Evolutionary conservation across 306 rosid genomes (phyloP).

Genomic region (Clitoria ternatea): DNA sequence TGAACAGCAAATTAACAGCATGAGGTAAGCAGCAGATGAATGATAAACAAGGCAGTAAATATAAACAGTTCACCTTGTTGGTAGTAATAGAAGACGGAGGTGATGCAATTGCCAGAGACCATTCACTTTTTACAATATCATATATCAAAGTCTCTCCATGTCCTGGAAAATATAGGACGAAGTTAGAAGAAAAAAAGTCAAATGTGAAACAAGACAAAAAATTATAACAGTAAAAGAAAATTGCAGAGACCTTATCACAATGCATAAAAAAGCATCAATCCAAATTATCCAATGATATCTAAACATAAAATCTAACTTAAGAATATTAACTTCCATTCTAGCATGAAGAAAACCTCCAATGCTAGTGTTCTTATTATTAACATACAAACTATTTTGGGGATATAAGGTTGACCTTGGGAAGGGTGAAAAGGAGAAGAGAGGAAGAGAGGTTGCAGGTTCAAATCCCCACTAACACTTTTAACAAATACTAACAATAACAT

Average conservation of each 20-base stretch:
- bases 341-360: neutral
- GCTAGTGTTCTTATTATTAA: neutral
- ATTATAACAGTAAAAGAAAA: neutral
- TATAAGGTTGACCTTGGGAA: too few relatives aligned
- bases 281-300: neutral
- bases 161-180: conserved; percentile 42
- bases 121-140: conserved; percentile 70
- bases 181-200: neutral
- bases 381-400: neutral
- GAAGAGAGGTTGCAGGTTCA: too few relatives aligned
- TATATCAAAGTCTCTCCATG: conserved; percentile 79
- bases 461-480: too few relatives aligned
- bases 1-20: neutral
- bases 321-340: too few relatives aligned
- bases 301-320: neutral
- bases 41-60: neutral
- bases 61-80: conserved; percentile 38
- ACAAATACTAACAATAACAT: too few relatives aligned
- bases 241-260: neutral
- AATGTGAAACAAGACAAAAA: neutral
- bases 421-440: too few relatives aligned
- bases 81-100: conserved; percentile 77
- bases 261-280: conserved; percentile 1
- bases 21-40: neutral
- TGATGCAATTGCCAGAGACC: conserved; percentile 67